Percentiles rank a stretch among this genome's conserved stretches.
Conservation (phyloP, 2,329 filamentous ascomycete genomes). For the Penicillium decumbens region DNA sequence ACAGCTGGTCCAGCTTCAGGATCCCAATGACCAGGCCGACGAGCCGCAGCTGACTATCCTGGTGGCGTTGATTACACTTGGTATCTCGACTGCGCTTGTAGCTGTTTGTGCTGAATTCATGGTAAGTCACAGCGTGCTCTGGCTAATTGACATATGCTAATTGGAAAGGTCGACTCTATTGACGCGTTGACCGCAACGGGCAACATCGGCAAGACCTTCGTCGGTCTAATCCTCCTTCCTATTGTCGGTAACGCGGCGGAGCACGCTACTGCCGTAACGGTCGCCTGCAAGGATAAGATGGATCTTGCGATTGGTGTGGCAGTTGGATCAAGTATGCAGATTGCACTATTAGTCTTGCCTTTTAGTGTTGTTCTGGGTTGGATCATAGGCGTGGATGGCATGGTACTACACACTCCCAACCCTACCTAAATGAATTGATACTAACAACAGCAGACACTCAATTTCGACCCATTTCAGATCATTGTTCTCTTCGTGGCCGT, state of each 20-base stretch:
- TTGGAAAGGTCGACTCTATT: conserved; percentile 47
- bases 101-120: conserved; percentile 69
- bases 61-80: conserved; percentile 68
- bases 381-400: conserved; percentile 55
- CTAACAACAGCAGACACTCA: conserved; percentile 51
- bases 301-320: conserved; percentile 63
- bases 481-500: conserved; percentile 57
- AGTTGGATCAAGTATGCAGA: conserved; percentile 63
- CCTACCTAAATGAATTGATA: not conserved
- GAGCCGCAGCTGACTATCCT: conserved; percentile 67
- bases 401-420: conserved; percentile 41
- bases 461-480: conserved; percentile 86
- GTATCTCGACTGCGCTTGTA: conserved; percentile 70
- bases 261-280: conserved; percentile 60
- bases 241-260: conserved; percentile 65
- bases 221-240: conserved; percentile 60
- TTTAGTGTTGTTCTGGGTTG: conserved; percentile 59
- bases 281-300: conserved; percentile 64
- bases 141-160: too few species aligned
- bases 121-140: conserved; percentile 26
- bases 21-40: conserved; percentile 67
- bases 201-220: conserved; percentile 55
- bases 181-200: conserved; percentile 49
- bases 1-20: conserved; percentile 45
- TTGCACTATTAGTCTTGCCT: conserved; percentile 59